Conservation (phyloP, 139 green algal genomes). For the Picochlorum sp. region DNA sequence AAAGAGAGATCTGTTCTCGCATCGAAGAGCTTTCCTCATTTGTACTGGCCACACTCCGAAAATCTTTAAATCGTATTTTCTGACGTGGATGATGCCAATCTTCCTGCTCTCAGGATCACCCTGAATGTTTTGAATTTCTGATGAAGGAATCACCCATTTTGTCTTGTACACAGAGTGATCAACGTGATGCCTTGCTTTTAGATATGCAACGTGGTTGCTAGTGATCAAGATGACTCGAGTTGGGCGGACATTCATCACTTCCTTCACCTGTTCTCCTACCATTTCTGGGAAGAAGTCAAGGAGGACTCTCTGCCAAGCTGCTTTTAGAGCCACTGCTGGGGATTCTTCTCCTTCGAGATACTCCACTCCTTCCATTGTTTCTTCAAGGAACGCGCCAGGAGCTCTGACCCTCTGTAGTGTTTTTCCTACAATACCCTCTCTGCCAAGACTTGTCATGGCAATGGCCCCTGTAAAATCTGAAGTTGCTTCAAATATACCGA, state of each 20-base stretch:
- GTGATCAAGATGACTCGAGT: slow-evolving; percentile 67
- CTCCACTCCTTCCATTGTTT: slow-evolving; percentile 15
- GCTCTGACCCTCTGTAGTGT: slow-evolving; percentile 54
- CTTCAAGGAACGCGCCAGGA: slow-evolving; percentile 45
- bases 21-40: slow-evolving; percentile 33
- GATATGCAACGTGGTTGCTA: slow-evolving; percentile 56
- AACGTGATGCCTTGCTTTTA: slow-evolving; percentile 25
- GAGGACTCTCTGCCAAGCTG: slow-evolving; percentile 57
- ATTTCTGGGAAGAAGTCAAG: slow-evolving; percentile 43
- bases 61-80: slow-evolving; percentile 26
- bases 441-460: slow-evolving; percentile 64
- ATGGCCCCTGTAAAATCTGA: slow-evolving; percentile 52
- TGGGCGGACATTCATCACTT: slow-evolving; percentile 53
- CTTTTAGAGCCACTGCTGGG: slow-evolving; percentile 10
- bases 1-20: slow-evolving; percentile 24
- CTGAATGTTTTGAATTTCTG: slow-evolving; percentile 38
- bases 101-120: slow-evolving; percentile 35
- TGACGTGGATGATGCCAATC: slow-evolving; percentile 36
- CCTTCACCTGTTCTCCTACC: slow-evolving; percentile 20
- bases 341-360: slow-evolving; percentile 10
- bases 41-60: slow-evolving; percentile 42
- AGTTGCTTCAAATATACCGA: slow-evolving; percentile 47
- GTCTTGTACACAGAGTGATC: slow-evolving; percentile 34
- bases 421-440: slow-evolving; percentile 67
- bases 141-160: slow-evolving; percentile 38